Evolutionary conservation across 345 rosid genomes (phyloP), one percentile per base, ranked within the genome.

Genomic region (Laguncularia racemosa): DNA sequence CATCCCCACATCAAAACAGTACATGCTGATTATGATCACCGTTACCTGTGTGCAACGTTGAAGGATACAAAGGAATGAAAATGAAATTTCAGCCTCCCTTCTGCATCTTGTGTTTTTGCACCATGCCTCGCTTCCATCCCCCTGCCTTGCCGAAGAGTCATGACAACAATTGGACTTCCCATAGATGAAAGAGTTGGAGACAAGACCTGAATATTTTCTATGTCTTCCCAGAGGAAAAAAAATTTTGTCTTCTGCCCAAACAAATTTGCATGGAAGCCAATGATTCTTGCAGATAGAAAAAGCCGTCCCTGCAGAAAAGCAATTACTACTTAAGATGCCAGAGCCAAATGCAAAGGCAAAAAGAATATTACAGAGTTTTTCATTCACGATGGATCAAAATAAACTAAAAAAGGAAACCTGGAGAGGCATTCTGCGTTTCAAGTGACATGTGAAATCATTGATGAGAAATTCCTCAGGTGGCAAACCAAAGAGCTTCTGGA

Each of bases 221-320:
- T 83, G 74, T 92, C 97, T 76, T 86, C 96, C 99, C 99, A 93
- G 52, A 93, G 86, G 73, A 93, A 89, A 74, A 86, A 93, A 66
- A 93, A 93, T 55, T 83, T 93, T 59, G 97, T 93, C 79, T 78
- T 89, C 61, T 69, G 93, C 45, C 99, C 91, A 69, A 93, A 93
- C 68, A 93, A 73, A 67, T 91, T 93, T 59, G 99, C 82, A 63
- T 85, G 78, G 72, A 86, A 93, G 56, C 99, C 99, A 73, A 93
- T 85, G 51, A 86, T 85, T 72, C 97, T 81, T 55, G 97, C 84
- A 16, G 99, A 93, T 21, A 93, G 80, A 75, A 92, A 93, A 54
- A 89, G 78, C 44, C 96, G 97, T 61, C 97, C 97, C 97, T 93
- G 83, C 62, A 68, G 40, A 62, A 48, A 56, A n/a, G 60, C 16